A percentile compares a stretch with the other conserved stretches of the same genome.
These are phyloP conservation scores for Herpetomonas samuelpessoai DNA, from an alignment of 208 protist species.

Conservation along the genomic window DNA sequence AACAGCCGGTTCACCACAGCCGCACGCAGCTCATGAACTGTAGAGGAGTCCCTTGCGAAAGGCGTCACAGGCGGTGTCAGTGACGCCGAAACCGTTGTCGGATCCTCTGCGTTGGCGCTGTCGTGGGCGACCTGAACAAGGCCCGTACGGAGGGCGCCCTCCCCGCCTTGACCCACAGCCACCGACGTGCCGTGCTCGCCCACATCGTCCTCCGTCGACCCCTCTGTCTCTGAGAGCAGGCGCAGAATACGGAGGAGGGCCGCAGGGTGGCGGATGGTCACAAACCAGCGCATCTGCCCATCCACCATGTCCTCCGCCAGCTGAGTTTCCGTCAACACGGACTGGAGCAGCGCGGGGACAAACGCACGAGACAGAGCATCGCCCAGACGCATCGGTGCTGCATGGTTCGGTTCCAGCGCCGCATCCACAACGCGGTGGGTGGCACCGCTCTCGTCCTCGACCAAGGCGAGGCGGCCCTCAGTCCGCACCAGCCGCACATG, in stretches of 20 bases:
- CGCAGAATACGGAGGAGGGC: slow-evolving; percentile 25
- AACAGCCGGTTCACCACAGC: slow-evolving; percentile 29
- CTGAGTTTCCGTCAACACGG: slow-evolving; percentile 1
- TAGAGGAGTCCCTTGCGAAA: too few relatives aligned
- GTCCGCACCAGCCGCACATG: slow-evolving; percentile 49
- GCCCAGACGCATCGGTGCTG: not conserved
- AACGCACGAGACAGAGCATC: slow-evolving; percentile 5
- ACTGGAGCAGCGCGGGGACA: slow-evolving; percentile 7
- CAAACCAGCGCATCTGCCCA: slow-evolving; percentile 3
- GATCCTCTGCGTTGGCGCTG: not conserved
- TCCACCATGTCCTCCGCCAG: not conserved
- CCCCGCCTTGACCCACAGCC: not conserved
- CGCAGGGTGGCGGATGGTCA: slow-evolving; percentile 15
- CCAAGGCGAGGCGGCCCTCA: slow-evolving; percentile 34
- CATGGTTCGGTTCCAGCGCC: slow-evolving; percentile 48
- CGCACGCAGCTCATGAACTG: too few relatives aligned
- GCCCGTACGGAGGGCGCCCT: not conserved
- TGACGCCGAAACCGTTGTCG: not conserved
- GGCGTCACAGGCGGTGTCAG: not conserved
- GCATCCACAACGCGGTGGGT: slow-evolving; percentile 34
- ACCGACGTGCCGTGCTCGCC: not conserved
- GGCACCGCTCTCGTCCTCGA: slow-evolving; percentile 41
- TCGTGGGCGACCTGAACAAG: not conserved
- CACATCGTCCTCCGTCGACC: not conserved
- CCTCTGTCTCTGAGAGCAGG: slow-evolving; percentile 25